These are phyloP conservation scores for Sporormia fimetaria DNA, from an alignment of 495 filamentous ascomycete species.

Conservation along the genomic window DNA sequence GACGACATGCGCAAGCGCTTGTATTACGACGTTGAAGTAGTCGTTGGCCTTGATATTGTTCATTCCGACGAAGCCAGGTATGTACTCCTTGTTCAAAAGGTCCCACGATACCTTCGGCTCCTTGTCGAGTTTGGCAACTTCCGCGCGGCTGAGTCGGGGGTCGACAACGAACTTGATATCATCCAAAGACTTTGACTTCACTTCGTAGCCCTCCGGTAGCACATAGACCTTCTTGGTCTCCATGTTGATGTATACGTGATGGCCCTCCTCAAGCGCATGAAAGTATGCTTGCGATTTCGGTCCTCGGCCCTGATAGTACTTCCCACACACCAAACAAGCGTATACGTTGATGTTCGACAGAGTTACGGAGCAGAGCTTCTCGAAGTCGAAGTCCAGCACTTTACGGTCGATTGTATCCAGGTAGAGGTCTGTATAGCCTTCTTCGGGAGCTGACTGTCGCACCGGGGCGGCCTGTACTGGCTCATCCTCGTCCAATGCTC, in stretches of 20 bases:
- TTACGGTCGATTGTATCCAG: slow-evolving; percentile 90
- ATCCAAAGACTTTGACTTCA: slow-evolving; percentile 86
- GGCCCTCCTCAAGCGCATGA: slow-evolving; percentile 85
- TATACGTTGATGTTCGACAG: slow-evolving; percentile 98
- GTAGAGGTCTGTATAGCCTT: slow-evolving; percentile 91
- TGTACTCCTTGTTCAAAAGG: slow-evolving; percentile 68
- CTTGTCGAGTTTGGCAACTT: slow-evolving; percentile 71
- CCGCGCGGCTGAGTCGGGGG: slow-evolving; percentile 66
- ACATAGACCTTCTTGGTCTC: slow-evolving; percentile 90
- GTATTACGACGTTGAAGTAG: slow-evolving; percentile 94
- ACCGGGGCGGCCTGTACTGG: slow-evolving; percentile 31
- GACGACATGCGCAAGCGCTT: slow-evolving; percentile 78
- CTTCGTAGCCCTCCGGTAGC: slow-evolving; percentile 93
- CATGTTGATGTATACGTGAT: slow-evolving; percentile 98
- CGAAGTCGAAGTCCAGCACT: slow-evolving; percentile 90
- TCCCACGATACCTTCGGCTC: slow-evolving; percentile 67
- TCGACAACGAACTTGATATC: slow-evolving; percentile 99
- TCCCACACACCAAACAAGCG: slow-evolving; percentile 92
- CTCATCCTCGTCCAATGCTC: slow-evolving; percentile 35
- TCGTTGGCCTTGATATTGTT: slow-evolving; percentile 99
- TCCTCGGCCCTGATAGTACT: slow-evolving; percentile 92
- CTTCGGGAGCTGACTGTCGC: slow-evolving; percentile 64
- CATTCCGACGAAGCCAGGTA: slow-evolving; percentile 89
- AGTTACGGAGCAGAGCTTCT: slow-evolving; percentile 91
- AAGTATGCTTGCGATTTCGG: slow-evolving; percentile 95